phyloP scores from a whole-genome alignment of 805 yeast species.

The Jamesozyma lodderae region DNA sequence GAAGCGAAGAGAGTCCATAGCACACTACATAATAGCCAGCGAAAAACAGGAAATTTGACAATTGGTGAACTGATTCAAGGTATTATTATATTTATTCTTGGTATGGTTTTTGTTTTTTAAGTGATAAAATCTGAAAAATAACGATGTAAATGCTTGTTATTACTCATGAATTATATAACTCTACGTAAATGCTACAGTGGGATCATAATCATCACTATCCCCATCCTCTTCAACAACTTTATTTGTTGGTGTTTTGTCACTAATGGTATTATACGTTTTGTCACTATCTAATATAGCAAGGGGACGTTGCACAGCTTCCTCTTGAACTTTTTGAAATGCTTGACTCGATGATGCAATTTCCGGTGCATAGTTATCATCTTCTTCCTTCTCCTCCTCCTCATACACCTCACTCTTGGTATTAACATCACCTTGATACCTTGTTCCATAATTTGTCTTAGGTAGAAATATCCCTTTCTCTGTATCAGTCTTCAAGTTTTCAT shows the following conservation, averaged over 20 bases:
- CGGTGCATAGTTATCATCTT: constrained; percentile 4
- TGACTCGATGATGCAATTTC: constrained; percentile 2
- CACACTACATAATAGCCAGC: no score
- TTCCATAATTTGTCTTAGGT: not conserved
- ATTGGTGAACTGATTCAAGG: no score
- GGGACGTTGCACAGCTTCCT: no score
- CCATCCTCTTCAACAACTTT: not conserved
- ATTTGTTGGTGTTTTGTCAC: not conserved
- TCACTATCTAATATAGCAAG: no score
- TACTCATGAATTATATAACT: no score
- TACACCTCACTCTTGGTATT: not conserved
- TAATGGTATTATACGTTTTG: not conserved
- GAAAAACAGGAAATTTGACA: no score
- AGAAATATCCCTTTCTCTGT: constrained; percentile 2
- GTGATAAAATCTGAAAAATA: no score
- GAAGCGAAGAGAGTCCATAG: no score
- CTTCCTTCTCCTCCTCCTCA: not conserved
- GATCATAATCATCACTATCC: not conserved
- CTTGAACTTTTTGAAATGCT: not conserved
- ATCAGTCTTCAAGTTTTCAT: constrained; percentile 9
- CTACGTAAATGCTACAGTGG: not conserved
- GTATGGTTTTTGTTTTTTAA: no score
- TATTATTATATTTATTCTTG: no score
- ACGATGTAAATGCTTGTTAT: no score
- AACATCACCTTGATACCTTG: not conserved